These are phyloP conservation scores for Cyberlindnera maritima DNA, from an alignment of 805 yeast genomes.

Conservation along the genomic window DNA sequence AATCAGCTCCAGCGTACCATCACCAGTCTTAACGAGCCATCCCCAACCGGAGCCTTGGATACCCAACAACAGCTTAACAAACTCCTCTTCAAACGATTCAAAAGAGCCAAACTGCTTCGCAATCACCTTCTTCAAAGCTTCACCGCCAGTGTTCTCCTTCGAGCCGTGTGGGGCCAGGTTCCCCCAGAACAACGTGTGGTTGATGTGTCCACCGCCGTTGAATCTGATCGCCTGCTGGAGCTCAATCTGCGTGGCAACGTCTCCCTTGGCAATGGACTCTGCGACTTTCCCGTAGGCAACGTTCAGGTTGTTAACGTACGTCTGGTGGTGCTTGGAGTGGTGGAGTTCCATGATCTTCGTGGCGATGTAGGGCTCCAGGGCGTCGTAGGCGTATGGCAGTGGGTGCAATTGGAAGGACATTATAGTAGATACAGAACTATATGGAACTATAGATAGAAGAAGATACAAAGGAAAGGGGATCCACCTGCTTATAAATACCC, in stretches of 20 bases:
- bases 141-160: constrained; percentile 35
- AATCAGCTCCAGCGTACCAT: constrained; percentile 40
- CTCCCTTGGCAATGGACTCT: constrained; percentile 35
- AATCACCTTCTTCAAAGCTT: constrained; percentile 38
- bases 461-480: no score
- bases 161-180: constrained; percentile 39
- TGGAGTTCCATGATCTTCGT: constrained; percentile 46
- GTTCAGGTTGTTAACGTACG: constrained; percentile 47
- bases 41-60: constrained; percentile 58
- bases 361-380: constrained; percentile 47
- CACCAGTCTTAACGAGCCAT: constrained; percentile 43
- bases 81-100: constrained; percentile 39
- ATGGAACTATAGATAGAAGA: no score
- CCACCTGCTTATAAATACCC: no score
- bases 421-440: no score
- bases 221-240: constrained; percentile 45
- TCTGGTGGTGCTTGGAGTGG: constrained; percentile 49
- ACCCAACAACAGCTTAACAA: constrained; percentile 43
- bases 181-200: constrained; percentile 50
- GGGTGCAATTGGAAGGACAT: constrained; percentile 19
- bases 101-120: constrained; percentile 43
- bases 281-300: constrained; percentile 41
- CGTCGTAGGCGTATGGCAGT: constrained; percentile 45
- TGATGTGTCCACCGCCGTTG: constrained; percentile 51
- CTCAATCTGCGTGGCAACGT: constrained; percentile 40